These are phyloP conservation scores for Azolla pinnata DNA, from an alignment of 75 land plant species.

Conservation along the genomic window DNA sequence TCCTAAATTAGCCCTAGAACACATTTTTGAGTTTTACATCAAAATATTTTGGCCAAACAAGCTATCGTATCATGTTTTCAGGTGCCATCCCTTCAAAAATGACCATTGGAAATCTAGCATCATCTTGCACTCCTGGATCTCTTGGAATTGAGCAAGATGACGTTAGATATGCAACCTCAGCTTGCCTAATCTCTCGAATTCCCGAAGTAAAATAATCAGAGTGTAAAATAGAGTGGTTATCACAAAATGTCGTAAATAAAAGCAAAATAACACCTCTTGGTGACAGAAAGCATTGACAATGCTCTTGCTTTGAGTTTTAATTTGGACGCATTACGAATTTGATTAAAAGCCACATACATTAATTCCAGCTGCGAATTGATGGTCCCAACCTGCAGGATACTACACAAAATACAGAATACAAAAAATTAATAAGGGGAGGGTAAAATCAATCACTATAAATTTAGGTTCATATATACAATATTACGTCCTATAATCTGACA, in stretches of 20 bases:
- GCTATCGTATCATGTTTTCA: no score
- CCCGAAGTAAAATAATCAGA: not conserved
- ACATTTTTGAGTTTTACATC: no score
- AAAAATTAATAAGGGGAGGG: not conserved
- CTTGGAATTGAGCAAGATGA: no score
- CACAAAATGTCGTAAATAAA: no score
- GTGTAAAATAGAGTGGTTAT: not conserved
- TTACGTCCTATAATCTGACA: not conserved
- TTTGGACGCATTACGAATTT: not conserved
- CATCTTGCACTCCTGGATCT: no score
- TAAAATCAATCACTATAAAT: no score
- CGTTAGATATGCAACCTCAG: not conserved
- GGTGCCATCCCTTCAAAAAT: no score
- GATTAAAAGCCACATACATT: constrained; percentile 30
- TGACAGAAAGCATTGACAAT: no score
- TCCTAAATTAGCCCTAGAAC: no score
- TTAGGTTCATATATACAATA: not conserved
- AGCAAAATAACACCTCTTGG: no score
- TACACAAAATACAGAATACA: constrained; percentile 9
- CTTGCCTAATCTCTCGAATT: not conserved
- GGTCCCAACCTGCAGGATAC: constrained; percentile 48
- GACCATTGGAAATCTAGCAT: no score
- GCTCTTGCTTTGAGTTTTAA: not conserved
- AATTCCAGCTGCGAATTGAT: constrained; percentile 53
- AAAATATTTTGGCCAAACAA: no score